Conservation (phyloP, 768 basidiomycete genomes). For the Punctularia strigosozonata region DNA sequence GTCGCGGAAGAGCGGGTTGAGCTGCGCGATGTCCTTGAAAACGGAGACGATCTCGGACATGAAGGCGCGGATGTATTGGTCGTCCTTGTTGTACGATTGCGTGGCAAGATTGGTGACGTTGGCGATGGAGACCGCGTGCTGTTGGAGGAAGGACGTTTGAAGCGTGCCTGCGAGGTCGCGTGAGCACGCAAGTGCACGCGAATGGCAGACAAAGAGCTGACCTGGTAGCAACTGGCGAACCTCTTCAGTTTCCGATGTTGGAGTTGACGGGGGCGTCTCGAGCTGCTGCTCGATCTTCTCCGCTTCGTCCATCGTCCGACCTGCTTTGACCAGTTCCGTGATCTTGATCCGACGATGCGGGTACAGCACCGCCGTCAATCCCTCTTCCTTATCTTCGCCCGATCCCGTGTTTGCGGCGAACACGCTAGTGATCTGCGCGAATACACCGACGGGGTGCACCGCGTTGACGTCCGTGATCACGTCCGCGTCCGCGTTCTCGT, state of each 20-base stretch:
- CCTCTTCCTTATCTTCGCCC: conserved; percentile 67
- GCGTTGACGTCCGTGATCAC: conserved; percentile 80
- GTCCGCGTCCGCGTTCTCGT: conserved; percentile 86
- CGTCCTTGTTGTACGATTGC: conserved; percentile 80
- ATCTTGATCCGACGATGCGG: conserved; percentile 87
- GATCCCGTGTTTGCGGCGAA: conserved; percentile 50
- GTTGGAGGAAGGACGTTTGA: conserved; percentile 78
- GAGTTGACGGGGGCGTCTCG: conserved; percentile 19
- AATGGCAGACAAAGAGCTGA: background rate
- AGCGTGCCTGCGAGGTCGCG: conserved; percentile 34
- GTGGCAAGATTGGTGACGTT: conserved; percentile 76
- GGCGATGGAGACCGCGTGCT: conserved; percentile 77
- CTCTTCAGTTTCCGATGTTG: conserved; percentile 6
- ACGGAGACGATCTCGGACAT: conserved; percentile 94
- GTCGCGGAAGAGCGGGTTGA: conserved; percentile 96
- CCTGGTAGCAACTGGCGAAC: conserved; percentile 3
- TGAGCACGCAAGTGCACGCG: conserved; percentile 5
- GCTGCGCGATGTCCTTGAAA: conserved; percentile 96
- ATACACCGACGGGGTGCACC: conserved; percentile 89
- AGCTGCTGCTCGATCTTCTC: conserved; percentile 5
- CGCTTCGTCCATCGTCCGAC: conserved; percentile 15
- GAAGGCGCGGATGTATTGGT: conserved; percentile 91
- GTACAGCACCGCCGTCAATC: conserved; percentile 89
- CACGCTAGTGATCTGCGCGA: conserved; percentile 93
- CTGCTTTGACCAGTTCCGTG: conserved; percentile 72